phyloP scores from a whole-genome alignment of 129 eudicot genomes.

The Arctium lappa region DNA sequence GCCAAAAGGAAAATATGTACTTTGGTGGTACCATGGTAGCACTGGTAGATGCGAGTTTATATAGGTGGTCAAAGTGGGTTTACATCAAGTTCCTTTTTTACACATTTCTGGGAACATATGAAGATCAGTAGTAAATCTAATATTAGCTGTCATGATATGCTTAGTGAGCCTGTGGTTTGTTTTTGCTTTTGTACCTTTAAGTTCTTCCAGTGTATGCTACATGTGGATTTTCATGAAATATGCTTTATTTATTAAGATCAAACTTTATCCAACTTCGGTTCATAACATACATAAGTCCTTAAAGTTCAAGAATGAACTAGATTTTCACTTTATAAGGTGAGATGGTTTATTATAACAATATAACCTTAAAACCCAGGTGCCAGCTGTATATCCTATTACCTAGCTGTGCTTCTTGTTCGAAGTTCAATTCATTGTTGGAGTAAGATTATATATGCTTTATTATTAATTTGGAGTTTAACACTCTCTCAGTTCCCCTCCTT shows the following conservation, averaged over 20 bases:
- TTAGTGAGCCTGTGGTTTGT: not conserved
- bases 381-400: not conserved
- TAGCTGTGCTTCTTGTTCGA: constrained; percentile 12
- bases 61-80: not conserved
- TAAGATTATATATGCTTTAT: not conserved
- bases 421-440: not conserved
- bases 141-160: not conserved
- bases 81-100: not conserved
- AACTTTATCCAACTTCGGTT: not conserved
- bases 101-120: not conserved
- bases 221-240: not conserved
- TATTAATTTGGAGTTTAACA: constrained; percentile 9
- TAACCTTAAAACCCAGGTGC: constrained; percentile 8
- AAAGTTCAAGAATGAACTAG: constrained; percentile 6
- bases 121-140: not conserved
- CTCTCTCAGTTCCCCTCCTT: not conserved
- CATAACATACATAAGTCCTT: not conserved
- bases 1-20: not conserved
- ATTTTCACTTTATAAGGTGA: not conserved
- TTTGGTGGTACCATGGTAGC: not conserved
- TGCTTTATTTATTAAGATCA: not conserved
- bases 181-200: not conserved
- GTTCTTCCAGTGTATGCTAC: not conserved
- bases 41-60: not conserved
- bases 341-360: not conserved